phyloP scores from a whole-genome alignment of 108 stramenopile genomes.

The Conticribra weissflogii region DNA sequence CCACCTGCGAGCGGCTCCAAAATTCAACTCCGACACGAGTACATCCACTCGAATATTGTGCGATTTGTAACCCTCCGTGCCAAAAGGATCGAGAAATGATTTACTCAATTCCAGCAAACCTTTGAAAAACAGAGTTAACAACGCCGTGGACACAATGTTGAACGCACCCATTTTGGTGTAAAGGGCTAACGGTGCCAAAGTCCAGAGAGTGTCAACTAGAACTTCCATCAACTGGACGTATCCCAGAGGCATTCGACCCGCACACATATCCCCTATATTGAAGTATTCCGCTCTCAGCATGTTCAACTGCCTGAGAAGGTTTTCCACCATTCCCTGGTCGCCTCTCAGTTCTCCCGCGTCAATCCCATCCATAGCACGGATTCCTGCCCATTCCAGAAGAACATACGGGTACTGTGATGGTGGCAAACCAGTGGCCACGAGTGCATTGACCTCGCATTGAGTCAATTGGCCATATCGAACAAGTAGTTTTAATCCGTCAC shows the following conservation, averaged over 20 bases:
- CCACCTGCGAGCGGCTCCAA: slow-evolving; percentile 68
- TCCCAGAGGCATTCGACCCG: slow-evolving; percentile 76
- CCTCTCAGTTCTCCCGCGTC: slow-evolving; percentile 48
- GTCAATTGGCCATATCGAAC: slow-evolving; percentile 53
- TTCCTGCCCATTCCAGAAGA: slow-evolving; percentile 64
- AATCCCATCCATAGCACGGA: slow-evolving; percentile 59
- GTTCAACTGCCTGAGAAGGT: slow-evolving; percentile 51
- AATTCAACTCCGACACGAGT: slow-evolving; percentile 68
- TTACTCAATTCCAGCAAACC: slow-evolving; percentile 58
- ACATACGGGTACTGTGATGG: slow-evolving; percentile 67
- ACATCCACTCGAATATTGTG: slow-evolving; percentile 75
- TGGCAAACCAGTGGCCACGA: slow-evolving; percentile 56
- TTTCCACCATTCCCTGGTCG: slow-evolving; percentile 54
- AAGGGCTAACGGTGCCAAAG: slow-evolving; percentile 57
- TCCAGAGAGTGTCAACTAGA: slow-evolving; percentile 56
- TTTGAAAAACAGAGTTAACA: slow-evolving; percentile 56
- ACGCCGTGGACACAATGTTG: slow-evolving; percentile 45
- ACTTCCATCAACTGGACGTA: slow-evolving; percentile 72
- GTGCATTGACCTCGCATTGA: slow-evolving; percentile 37
- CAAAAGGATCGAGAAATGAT: slow-evolving; percentile 71
- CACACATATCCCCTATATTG: slow-evolving; percentile 56
- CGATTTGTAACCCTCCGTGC: slow-evolving; percentile 48
- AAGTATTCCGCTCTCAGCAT: slow-evolving; percentile 57
- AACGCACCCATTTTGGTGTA: slow-evolving; percentile 52
- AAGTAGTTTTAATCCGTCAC: slow-evolving; percentile 50